phyloP scores from a whole-genome alignment of 1,139 yeast species.

The Magnusiomyces clavatus region DNA sequence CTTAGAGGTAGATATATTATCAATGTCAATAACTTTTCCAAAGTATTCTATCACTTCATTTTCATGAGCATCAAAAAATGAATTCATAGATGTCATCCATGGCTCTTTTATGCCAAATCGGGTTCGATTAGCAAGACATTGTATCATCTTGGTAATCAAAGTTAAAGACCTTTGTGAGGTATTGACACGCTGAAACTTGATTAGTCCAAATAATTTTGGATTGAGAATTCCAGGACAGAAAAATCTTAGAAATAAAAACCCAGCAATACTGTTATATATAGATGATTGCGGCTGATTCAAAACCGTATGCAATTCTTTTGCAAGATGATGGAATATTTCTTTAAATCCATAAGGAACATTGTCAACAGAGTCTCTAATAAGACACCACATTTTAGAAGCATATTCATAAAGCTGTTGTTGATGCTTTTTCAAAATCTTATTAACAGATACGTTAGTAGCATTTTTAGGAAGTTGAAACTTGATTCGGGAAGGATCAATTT shows the following conservation, averaged over 20 bases:
- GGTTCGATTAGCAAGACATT: slow-evolving; percentile 74
- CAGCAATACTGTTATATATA: slow-evolving; percentile 53
- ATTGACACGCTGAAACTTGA: slow-evolving; percentile 63
- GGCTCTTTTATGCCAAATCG: slow-evolving; percentile 78
- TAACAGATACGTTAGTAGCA: slow-evolving; percentile 30
- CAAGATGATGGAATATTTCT: slow-evolving; percentile 29
- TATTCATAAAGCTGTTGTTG: slow-evolving; percentile 47
- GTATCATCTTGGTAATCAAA: slow-evolving; percentile 69
- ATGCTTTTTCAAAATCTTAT: slow-evolving; percentile 42
- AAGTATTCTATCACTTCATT: slow-evolving; percentile 58
- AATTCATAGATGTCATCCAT: slow-evolving; percentile 63
- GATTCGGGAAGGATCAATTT: slow-evolving; percentile 59
- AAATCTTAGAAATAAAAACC: slow-evolving; percentile 77
- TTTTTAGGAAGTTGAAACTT: background rate
- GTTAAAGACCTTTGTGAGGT: slow-evolving; percentile 70
- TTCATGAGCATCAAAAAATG: slow-evolving; percentile 52
- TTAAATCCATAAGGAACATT: slow-evolving; percentile 70
- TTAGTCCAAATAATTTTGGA: slow-evolving; percentile 74
- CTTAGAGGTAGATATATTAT: background rate
- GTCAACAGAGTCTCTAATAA: slow-evolving; percentile 58
- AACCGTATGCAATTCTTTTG: slow-evolving; percentile 17
- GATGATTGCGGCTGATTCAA: slow-evolving; percentile 3
- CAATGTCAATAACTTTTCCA: slow-evolving; percentile 41
- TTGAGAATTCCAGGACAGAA: slow-evolving; percentile 88
- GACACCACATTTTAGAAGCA: slow-evolving; percentile 62